Evolutionary conservation across 305 asterid genomes (phyloP).

Genomic region (Caryopteris hybrid): DNA sequence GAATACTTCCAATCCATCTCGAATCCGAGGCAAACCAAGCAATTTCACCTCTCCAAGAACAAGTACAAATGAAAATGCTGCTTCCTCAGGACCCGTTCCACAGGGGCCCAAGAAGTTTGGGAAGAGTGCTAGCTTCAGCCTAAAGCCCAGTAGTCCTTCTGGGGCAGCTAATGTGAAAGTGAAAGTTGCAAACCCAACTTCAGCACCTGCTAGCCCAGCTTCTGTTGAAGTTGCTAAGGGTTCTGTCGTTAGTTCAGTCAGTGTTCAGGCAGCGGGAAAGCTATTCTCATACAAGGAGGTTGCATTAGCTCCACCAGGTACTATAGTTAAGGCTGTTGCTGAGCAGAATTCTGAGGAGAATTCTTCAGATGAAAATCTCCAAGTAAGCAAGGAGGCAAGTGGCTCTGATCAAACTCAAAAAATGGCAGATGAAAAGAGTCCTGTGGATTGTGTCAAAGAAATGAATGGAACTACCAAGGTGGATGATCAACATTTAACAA

Average conservation of each 20-base stretch:
- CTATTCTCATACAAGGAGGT: conserved; percentile 88
- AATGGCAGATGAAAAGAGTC: conserved; percentile 27
- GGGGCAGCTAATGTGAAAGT: conserved; percentile 37
- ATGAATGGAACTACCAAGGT: conserved; percentile 17
- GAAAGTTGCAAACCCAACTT: conserved; percentile 42
- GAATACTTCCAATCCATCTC: conserved; percentile 52
- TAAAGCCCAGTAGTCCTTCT: conserved; percentile 40
- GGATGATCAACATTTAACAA: conserved; percentile 22
- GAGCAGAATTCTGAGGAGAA: conserved; percentile 46
- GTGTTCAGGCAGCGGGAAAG: conserved; percentile 71
- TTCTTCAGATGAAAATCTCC: conserved; percentile 31
- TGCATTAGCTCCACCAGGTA: conserved; percentile 86
- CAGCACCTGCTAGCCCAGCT: conserved; percentile 62
- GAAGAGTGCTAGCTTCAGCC: conserved; percentile 65
- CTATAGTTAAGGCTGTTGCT: conserved; percentile 67
- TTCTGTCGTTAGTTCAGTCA: conserved; percentile 48
- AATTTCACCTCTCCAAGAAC: conserved; percentile 57
- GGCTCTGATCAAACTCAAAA: conserved; percentile 26
- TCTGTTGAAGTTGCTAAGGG: conserved; percentile 45
- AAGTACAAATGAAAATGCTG: conserved; percentile 40
- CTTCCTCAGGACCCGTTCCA: conserved; percentile 40
- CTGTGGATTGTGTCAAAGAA: conserved; percentile 24
- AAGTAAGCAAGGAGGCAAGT: conserved; percentile 25
- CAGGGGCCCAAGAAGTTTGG: conserved; percentile 45
- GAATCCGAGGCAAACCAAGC: conserved; percentile 45